phyloP scores from a whole-genome alignment of 1,139 yeast species.

The Zhuliangozyma blackwelliae region DNA sequence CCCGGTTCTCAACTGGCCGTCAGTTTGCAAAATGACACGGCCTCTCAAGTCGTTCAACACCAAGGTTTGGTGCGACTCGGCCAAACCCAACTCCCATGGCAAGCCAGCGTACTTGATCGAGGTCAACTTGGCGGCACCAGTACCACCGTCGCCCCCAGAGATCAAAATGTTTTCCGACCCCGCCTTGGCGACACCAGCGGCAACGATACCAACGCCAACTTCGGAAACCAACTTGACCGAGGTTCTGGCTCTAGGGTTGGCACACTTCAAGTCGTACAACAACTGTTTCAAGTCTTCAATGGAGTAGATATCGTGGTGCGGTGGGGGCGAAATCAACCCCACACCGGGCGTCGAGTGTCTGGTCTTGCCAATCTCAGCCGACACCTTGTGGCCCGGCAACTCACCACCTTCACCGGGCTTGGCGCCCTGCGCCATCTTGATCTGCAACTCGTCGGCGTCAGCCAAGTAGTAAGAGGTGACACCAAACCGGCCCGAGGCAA shows the following conservation, averaged over 20 bases:
- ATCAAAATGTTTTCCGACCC: conserved; percentile 95
- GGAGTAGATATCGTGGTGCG: conserved; percentile 97
- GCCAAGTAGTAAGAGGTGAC: conserved; percentile 92
- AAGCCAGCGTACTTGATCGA: conserved; percentile 96
- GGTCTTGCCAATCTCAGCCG: conserved; percentile 84
- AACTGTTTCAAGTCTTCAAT: conserved; percentile 97
- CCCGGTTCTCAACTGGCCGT: conserved; percentile 96
- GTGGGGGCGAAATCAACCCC: conserved; percentile 96
- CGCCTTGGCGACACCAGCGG: conserved; percentile 98
- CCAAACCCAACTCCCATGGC: conserved; percentile 98
- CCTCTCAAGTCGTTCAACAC: conserved; percentile 95
- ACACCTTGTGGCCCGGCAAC: conserved; percentile 91
- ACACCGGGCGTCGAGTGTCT: conserved; percentile 97
- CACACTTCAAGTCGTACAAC: conserved; percentile 92
- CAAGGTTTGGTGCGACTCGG: conserved; percentile 96
- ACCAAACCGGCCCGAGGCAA: conserved; percentile 98
- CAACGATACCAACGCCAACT: conserved; percentile 98
- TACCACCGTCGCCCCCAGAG: conserved; percentile 99
- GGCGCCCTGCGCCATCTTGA: conserved; percentile 99
- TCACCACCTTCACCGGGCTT: conserved; percentile 99
- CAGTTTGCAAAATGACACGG: conserved; percentile 91
- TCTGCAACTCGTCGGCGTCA: conserved; percentile 96
- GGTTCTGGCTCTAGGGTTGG: conserved; percentile 95
- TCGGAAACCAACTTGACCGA: conserved; percentile 95
- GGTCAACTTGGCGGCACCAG: conserved; percentile 98